These are phyloP conservation scores for Yarrowia sp. DNA, from an alignment of 805 yeast species.

Conservation along the genomic window DNA sequence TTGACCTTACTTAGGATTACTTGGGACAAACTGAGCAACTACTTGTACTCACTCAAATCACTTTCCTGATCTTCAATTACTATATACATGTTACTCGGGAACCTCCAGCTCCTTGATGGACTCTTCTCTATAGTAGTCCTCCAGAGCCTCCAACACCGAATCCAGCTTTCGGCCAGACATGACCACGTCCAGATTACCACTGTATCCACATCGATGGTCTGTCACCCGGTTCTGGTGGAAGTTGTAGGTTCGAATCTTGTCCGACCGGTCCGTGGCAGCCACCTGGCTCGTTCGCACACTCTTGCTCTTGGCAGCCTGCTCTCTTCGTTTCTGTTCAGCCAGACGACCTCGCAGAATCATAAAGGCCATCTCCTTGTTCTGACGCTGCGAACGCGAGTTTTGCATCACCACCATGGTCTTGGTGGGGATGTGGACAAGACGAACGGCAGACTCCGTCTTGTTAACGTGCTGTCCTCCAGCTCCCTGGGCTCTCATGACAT, in stretches of 20 bases:
- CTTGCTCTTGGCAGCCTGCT: constrained; percentile 69
- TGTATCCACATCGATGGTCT: constrained; percentile 87
- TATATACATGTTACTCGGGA: constrained; percentile 32
- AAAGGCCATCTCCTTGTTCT: constrained; percentile 91
- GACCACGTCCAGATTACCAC: constrained; percentile 73
- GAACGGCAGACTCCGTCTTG: constrained; percentile 95
- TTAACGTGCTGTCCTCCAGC: constrained; percentile 98
- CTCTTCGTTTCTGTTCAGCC: constrained; percentile 77
- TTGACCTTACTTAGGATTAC: background rate
- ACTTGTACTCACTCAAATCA: background rate
- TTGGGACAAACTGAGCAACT: background rate
- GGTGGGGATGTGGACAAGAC: constrained; percentile 89
- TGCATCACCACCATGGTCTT: constrained; percentile 90
- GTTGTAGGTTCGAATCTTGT: constrained; percentile 92
- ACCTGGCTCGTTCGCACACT: constrained; percentile 81
- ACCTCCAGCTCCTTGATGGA: constrained; percentile 53
- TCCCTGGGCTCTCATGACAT: constrained; percentile 97
- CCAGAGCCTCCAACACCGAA: constrained; percentile 61
- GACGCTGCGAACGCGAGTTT: constrained; percentile 94
- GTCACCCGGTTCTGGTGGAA: constrained; percentile 92
- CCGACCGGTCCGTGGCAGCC: constrained; percentile 85
- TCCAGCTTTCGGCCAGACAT: constrained; percentile 67
- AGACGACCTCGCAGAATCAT: constrained; percentile 79
- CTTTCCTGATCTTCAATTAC: background rate
- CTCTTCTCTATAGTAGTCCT: constrained; percentile 52